Percentiles rank a stretch among this genome's conserved stretches.
These are phyloP conservation scores for Gilbertella persicaria DNA, from an alignment of 371 early-diverging fungal genomes.

Conservation along the genomic window DNA sequence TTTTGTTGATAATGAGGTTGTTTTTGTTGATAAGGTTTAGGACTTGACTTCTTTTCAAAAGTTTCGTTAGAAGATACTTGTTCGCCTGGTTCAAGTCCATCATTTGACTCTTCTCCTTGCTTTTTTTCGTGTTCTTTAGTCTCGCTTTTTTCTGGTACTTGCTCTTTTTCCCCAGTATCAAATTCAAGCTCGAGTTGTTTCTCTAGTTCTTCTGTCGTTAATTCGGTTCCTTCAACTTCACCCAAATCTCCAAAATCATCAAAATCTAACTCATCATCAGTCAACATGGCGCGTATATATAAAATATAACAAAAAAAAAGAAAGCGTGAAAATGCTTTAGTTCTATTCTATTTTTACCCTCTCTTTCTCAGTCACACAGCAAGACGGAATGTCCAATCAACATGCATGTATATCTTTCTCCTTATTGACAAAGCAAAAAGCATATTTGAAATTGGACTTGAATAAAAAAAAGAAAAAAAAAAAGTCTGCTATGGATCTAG, in stretches of 20 bases:
- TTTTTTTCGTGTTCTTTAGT: too few relatives aligned
- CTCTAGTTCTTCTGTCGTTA: slow-evolving; percentile 20
- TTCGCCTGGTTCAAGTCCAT: slow-evolving; percentile 1
- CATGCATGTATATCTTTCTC: too few relatives aligned
- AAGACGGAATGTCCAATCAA: too few relatives aligned
- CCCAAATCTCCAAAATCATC: slow-evolving; percentile 22
- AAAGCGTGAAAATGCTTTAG: not conserved
- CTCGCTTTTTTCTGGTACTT: too few relatives aligned
- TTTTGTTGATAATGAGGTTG: not conserved
- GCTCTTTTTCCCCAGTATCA: not conserved
- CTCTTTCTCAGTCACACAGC: too few relatives aligned
- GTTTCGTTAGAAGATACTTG: not conserved
- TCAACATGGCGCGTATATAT: slow-evolving; percentile 5
- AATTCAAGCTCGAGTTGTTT: slow-evolving; percentile 14
- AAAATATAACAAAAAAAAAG: not conserved
- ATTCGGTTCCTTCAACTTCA: slow-evolving; percentile 6
- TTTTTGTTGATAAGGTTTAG: not conserved
- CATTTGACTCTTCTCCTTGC: not conserved
- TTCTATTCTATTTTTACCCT: too few relatives aligned
- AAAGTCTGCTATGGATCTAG: too few relatives aligned
- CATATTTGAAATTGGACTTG: too few relatives aligned
- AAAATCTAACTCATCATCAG: slow-evolving; percentile 24
- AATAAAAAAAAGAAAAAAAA: too few relatives aligned
- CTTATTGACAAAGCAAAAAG: too few relatives aligned
- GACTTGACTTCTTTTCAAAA: not conserved